phyloP scores from a whole-genome alignment of 805 yeast genomes.

The Scheffersomyces lignosus region DNA sequence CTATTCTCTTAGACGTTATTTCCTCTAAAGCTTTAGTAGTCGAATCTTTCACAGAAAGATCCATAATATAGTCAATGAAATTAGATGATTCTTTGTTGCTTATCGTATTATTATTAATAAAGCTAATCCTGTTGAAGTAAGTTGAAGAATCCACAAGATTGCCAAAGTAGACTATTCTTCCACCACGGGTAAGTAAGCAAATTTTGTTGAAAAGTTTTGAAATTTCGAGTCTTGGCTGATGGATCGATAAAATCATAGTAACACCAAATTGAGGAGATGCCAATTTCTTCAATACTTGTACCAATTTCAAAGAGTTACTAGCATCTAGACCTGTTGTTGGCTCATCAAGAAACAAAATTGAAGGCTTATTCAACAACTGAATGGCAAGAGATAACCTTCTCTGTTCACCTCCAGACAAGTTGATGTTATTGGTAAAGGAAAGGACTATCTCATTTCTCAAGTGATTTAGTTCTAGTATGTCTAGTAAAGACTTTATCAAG shows the following conservation, averaged over 20 bases:
- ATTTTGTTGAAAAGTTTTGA: constrained; percentile 21
- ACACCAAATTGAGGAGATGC: constrained; percentile 24
- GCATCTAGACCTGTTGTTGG: constrained; percentile 31
- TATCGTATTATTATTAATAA: not conserved
- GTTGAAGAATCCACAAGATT: constrained; percentile 14
- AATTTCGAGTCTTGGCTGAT: constrained; percentile 27
- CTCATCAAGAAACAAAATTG: constrained; percentile 25
- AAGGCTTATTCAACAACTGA: constrained; percentile 23
- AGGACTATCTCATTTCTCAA: constrained; percentile 16
- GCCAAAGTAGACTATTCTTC: constrained; percentile 24
- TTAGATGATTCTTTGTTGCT: constrained; percentile 4
- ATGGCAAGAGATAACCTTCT: constrained; percentile 24
- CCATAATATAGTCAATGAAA: constrained; percentile 13
- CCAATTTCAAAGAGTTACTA: constrained; percentile 23
- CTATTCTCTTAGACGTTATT: constrained; percentile 7
- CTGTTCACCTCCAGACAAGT: constrained; percentile 28
- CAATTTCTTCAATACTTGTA: constrained; percentile 19
- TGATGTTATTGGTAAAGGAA: constrained; percentile 17
- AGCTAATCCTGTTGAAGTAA: constrained; percentile 12
- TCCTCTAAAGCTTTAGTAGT: constrained; percentile 9
- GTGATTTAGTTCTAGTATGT: constrained; percentile 18
- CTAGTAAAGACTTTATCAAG: constrained; percentile 17
- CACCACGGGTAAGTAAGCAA: constrained; percentile 26
- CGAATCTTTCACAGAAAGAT: constrained; percentile 12
- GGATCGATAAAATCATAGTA: constrained; percentile 24